Conservation (phyloP, 139 green algal species). For the Microglena sp. region DNA sequence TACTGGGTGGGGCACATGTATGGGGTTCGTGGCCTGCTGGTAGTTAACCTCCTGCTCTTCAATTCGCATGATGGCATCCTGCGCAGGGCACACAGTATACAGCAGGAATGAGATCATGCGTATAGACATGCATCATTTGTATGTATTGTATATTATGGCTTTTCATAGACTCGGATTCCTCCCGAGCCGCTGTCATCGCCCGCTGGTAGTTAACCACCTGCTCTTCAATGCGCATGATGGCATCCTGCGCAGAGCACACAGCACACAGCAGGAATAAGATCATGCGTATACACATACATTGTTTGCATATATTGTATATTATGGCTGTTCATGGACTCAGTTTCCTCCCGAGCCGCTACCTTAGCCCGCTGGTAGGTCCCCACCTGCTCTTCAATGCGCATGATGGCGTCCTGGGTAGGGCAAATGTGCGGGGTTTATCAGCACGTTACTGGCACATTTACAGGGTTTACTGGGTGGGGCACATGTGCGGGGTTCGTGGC, state of each 20-base stretch:
- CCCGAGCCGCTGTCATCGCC: slow-evolving; percentile 17
- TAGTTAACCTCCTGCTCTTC: slow-evolving; percentile 23
- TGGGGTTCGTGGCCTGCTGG: slow-evolving; percentile 13
- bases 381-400: slow-evolving; percentile 33
- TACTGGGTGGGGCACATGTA: too few species aligned
- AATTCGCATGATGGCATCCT: slow-evolving; percentile 25
- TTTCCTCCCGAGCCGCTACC: slow-evolving; percentile 19
- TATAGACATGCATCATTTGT: too few species aligned
- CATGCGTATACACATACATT: too few species aligned
- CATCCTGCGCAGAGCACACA: too few species aligned
- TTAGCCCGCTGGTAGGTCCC: slow-evolving; percentile 12
- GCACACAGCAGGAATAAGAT: too few species aligned
- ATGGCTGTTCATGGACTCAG: slow-evolving; percentile 9
- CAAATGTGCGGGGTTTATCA: too few species aligned
- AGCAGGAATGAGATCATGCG: too few species aligned
- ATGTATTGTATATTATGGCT: too few species aligned
- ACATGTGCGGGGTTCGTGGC: slow-evolving; percentile 19
- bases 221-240: slow-evolving; percentile 29
- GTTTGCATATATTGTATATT: too few species aligned
- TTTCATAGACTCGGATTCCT: slow-evolving; percentile 19
- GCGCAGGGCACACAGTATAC: too few species aligned
- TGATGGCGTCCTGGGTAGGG: slow-evolving; percentile 23
- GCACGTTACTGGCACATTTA: too few species aligned
- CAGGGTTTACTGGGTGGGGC: too few species aligned
- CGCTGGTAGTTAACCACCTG: slow-evolving; percentile 15